Percentiles rank a stretch among this genome's conserved stretches.
Conservation (phyloP, 2,329 filamentous ascomycete species). For the Amauroascus verrucosus region DNA sequence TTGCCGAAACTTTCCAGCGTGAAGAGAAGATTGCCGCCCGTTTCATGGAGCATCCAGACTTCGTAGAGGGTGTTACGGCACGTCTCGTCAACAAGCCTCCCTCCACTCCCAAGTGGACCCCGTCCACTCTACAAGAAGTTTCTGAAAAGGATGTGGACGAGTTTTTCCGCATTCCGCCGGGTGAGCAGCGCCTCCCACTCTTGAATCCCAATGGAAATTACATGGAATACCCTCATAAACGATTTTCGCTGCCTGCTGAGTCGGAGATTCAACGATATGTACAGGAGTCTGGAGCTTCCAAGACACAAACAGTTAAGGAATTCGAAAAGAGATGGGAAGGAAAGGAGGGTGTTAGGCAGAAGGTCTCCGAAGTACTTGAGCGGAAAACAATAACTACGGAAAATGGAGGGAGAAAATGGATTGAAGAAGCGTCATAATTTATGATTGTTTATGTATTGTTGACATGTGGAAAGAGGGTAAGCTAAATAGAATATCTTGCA, state of each 20-base stretch:
- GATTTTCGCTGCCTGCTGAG: constrained; percentile 65
- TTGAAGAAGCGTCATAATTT: not conserved
- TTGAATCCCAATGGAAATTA: constrained; percentile 53
- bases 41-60: constrained; percentile 90
- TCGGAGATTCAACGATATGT: constrained; percentile 39
- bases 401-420: constrained; percentile 25
- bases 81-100: constrained; percentile 62
- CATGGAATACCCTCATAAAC: constrained; percentile 58
- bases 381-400: constrained; percentile 49
- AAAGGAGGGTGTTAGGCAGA: constrained; percentile 59
- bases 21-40: constrained; percentile 74
- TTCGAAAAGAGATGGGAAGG: constrained; percentile 51
- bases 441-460: not conserved
- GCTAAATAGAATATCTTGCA: not conserved
- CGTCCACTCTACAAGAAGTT: constrained; percentile 60
- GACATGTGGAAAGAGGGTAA: not conserved
- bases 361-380: constrained; percentile 57
- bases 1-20: constrained; percentile 71
- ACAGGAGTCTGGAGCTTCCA: constrained; percentile 27
- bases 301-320: constrained; percentile 51
- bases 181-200: constrained; percentile 46
- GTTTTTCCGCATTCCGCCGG: constrained; percentile 55
- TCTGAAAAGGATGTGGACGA: constrained; percentile 46
- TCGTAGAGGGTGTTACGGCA: constrained; percentile 80
- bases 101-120: constrained; percentile 62